Evolutionary conservation across 176 grass and related monocot species (phyloP).

Genomic region (Rhipidocladum racemiflorum): DNA sequence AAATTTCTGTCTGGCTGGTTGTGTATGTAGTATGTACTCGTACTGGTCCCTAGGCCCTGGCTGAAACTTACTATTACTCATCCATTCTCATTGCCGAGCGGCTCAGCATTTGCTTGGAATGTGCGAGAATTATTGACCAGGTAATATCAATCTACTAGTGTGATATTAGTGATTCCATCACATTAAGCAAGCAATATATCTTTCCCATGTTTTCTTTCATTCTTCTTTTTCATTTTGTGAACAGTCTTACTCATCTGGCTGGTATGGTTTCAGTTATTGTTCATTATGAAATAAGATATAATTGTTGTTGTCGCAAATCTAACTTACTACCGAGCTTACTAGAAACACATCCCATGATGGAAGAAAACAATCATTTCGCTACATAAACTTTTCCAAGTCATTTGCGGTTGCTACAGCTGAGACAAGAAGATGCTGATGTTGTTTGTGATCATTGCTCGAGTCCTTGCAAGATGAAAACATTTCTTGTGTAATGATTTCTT

Average conservation of each 20-base stretch:
- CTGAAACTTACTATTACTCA: not conserved
- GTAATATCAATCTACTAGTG: not conserved
- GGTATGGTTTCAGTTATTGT: not conserved
- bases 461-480: not conserved
- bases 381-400: not conserved
- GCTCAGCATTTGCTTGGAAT: not conserved
- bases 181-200: not conserved
- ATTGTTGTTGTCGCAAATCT: not conserved
- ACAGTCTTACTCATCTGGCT: not conserved
- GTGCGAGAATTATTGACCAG: not conserved
- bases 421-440: not conserved
- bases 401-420: not conserved
- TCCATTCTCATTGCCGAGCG: not conserved
- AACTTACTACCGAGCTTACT: not conserved
- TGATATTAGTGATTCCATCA: not conserved
- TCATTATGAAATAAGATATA: not conserved
- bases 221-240: not conserved
- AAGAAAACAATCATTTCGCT: not conserved
- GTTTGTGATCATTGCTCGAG: not conserved
- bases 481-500: conserved; percentile 3
- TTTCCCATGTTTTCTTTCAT: not conserved
- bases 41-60: not conserved
- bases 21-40: not conserved
- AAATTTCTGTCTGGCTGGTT: not conserved
- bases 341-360: not conserved